Evolutionary conservation across 2,329 filamentous ascomycete species (phyloP), one percentile per base, ranked within the genome.

Genomic region (Neobulgaria alba): DNA sequence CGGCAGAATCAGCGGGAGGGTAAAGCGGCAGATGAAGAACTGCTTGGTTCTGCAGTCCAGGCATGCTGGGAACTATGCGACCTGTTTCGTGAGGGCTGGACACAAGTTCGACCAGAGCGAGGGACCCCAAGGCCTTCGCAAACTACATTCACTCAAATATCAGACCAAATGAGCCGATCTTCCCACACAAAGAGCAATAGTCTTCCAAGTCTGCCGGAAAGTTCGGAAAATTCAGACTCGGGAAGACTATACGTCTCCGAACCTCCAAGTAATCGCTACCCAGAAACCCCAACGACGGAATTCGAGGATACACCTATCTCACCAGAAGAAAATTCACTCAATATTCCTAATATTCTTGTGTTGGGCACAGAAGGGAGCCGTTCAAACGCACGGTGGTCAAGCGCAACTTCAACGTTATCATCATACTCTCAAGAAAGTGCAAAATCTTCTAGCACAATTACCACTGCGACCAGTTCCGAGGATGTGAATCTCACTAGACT

Each of bases 31-130:
- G 86, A 94, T 49, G 86, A 90, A 56, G 89, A 95, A 56, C 70
- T 95, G 0, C 71, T 95, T 1, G 82, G 84, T 4, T 92, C 86
- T 1, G 87, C 89, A 1, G 84, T 95, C 0, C 88, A 95, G 57
- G 86, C 89, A 10, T 95, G 89, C 60, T 95, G 87, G 87, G 88
- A 95, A 51, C 73, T 95, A 4, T 94, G 87, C 59, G 87, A 95
- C 63, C 78, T 95, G 39, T 95, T 95, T 68, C 76, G 87, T 35
- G 85, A 92, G 64, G 87, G 87, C 14, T 95, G 89, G 87, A 87
- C 85, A 3, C 85, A 92, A 54, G 78, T 92, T 34, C 77, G 87
- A 39, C 87, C 89, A 3, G 88, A 95, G 46, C 73, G 88, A 40
- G 84, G 83, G 33, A 95, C 89, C 2, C 89, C 90, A 10, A 74